phyloP scores from a whole-genome alignment of 139 green algal species.

The Yamagishiella unicocca region DNA sequence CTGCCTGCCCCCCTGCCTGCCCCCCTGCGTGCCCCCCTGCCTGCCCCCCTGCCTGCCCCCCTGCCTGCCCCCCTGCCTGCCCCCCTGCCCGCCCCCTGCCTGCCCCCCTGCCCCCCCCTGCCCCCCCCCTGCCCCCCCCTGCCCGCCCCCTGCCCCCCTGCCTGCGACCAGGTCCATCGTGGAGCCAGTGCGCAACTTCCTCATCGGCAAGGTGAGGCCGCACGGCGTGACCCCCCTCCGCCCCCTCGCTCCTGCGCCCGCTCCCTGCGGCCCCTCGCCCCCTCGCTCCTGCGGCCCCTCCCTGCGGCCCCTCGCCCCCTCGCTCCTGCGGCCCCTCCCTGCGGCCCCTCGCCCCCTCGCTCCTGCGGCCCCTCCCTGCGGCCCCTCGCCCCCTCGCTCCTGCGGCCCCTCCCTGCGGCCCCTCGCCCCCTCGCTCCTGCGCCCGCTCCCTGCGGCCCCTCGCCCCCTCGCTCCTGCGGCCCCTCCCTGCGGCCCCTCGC shows the following conservation, averaged over 20 bases:
- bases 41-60: too few species aligned
- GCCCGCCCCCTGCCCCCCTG: too few species aligned
- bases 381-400: background rate
- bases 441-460: background rate
- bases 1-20: too few species aligned
- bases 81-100: too few species aligned
- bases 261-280: background rate
- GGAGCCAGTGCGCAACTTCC: slow-evolving; percentile 88
- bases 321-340: too few species aligned
- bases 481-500: background rate
- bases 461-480: background rate
- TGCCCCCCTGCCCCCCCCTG: too few species aligned
- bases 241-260: background rate
- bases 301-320: too few species aligned
- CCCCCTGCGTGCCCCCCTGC: too few species aligned
- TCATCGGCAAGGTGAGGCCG: slow-evolving; percentile 72
- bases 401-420: background rate
- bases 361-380: background rate
- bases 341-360: too few species aligned
- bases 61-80: too few species aligned
- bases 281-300: background rate
- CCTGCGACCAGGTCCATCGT: slow-evolving; percentile 81
- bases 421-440: background rate
- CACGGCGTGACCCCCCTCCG: too few species aligned
- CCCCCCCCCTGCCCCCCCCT: too few species aligned